Evolutionary conservation across 2,329 filamentous ascomycete genomes (phyloP).

Genomic region (Arthrobotrys pseudoclavata): DNA sequence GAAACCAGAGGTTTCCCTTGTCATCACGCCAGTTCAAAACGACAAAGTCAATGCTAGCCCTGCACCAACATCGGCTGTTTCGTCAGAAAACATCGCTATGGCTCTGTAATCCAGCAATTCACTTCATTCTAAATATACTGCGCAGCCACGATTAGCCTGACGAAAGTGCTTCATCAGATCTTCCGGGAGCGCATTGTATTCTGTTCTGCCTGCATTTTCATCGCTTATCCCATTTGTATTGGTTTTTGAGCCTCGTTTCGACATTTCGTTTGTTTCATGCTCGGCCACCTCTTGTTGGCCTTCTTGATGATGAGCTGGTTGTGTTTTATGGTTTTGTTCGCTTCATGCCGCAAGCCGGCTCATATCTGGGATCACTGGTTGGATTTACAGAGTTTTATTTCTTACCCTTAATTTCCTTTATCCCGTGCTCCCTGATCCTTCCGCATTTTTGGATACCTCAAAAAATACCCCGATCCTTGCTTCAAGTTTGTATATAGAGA

Average conservation of each 20-base stretch:
- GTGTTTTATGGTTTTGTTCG: conserved; percentile 21
- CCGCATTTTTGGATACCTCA: conserved; percentile 35
- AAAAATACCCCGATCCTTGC: conserved; percentile 46
- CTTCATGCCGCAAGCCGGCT: conserved; percentile 30
- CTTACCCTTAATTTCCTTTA: conserved; percentile 47
- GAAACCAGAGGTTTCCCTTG: conserved; percentile 30
- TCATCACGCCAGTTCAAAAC: conserved; percentile 28
- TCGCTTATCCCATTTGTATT: conserved; percentile 23
- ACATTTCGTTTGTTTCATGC: conserved; percentile 28
- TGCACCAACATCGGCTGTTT: conserved; percentile 39
- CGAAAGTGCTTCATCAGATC: conserved; percentile 30
- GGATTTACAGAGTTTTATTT: conserved; percentile 26
- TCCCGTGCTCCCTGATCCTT: conserved; percentile 21
- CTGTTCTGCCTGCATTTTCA: not conserved
- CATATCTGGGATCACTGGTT: conserved; percentile 37
- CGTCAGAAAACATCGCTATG: conserved; percentile 44
- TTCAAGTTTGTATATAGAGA: conserved; percentile 44
- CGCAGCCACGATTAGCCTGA: conserved; percentile 7
- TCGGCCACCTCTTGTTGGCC: conserved; percentile 24
- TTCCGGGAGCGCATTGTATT: conserved; percentile 5
- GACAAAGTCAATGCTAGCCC: conserved; percentile 10
- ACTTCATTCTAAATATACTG: conserved; percentile 1
- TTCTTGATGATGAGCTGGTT: conserved; percentile 39
- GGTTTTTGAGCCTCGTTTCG: conserved; percentile 6
- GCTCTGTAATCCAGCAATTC: conserved; percentile 26